Conservation (phyloP, 495 filamentous ascomycete genomes). For the Lasiosphaeria miniovina region DNA sequence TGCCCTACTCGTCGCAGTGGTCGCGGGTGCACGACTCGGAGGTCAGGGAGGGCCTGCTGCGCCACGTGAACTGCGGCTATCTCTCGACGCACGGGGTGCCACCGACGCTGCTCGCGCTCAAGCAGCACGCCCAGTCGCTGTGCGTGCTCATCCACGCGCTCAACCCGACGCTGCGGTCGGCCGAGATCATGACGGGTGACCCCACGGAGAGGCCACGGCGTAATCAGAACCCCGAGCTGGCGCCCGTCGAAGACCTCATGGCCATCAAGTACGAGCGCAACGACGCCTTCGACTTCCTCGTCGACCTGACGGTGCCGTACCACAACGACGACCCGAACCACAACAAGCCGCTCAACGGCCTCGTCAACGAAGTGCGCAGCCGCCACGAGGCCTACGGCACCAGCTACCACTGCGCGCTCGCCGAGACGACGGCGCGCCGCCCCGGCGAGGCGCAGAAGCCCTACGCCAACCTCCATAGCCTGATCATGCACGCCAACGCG, state of each 20-base stretch:
- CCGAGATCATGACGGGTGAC: conserved; percentile 23
- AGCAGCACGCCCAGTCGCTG: conserved; percentile 55
- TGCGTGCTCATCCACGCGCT: conserved; percentile 46
- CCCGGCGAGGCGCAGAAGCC: conserved; percentile 26
- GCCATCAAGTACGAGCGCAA: conserved; percentile 23
- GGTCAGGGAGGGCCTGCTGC: conserved; percentile 27
- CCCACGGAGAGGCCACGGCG: not conserved
- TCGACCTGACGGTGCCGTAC: conserved; percentile 43
- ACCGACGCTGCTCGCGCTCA: conserved; percentile 50
- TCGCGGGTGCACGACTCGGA: conserved; percentile 22
- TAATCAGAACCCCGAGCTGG: not conserved
- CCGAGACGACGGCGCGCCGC: conserved; percentile 18
- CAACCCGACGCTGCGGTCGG: conserved; percentile 28
- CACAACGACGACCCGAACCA: conserved; percentile 43
- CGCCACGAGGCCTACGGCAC: conserved; percentile 39
- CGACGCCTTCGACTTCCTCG: conserved; percentile 51
- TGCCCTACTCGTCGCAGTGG: conserved; percentile 31
- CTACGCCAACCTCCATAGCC: conserved; percentile 44
- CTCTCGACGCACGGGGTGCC: conserved; percentile 44
- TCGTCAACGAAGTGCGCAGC: conserved; percentile 42
- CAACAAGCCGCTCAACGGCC: conserved; percentile 40
- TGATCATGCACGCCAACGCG: conserved; percentile 52
- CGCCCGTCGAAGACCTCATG: conserved; percentile 9
- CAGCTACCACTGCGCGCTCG: conserved; percentile 42
- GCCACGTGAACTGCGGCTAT: conserved; percentile 50